A percentile compares a stretch with the other conserved stretches of the same genome.
Conservation (phyloP, 2,329 filamentous ascomycete genomes). For the Didymella keratinophila region DNA sequence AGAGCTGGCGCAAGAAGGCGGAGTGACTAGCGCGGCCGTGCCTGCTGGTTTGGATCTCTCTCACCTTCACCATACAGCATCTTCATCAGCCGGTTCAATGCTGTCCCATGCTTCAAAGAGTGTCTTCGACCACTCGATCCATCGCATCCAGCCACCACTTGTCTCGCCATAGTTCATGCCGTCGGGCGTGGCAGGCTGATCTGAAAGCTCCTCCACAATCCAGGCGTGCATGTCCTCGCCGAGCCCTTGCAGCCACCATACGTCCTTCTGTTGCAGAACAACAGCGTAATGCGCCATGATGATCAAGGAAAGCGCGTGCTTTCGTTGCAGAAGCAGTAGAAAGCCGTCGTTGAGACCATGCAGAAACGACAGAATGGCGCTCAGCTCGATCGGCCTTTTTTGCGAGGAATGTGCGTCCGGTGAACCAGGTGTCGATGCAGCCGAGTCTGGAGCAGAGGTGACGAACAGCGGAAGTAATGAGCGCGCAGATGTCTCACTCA, state of each 20-base stretch:
- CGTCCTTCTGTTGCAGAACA: background rate
- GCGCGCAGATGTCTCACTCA: background rate
- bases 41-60: background rate
- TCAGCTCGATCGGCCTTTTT: background rate
- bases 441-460: background rate
- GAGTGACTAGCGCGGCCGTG: no score
- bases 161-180: background rate
- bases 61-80: background rate
- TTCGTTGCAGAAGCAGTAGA: background rate
- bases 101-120: background rate
- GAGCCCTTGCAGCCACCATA: slow-evolving; percentile 1
- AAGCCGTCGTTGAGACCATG: background rate
- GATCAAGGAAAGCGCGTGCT: background rate
- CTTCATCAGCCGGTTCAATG: background rate
- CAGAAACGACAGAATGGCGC: background rate
- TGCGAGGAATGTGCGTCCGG: background rate
- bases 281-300: background rate
- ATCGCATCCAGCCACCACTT: background rate
- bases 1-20: no score
- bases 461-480: background rate
- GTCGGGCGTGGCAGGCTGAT: background rate
- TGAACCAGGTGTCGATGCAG: background rate
- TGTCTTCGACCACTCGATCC: background rate
- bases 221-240: slow-evolving; percentile 2
- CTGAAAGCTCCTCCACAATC: background rate